Evolutionary conservation across 768 basidiomycete genomes (phyloP), one percentile per base, ranked within the genome.

Genomic region (Boletus sensibilis): DNA sequence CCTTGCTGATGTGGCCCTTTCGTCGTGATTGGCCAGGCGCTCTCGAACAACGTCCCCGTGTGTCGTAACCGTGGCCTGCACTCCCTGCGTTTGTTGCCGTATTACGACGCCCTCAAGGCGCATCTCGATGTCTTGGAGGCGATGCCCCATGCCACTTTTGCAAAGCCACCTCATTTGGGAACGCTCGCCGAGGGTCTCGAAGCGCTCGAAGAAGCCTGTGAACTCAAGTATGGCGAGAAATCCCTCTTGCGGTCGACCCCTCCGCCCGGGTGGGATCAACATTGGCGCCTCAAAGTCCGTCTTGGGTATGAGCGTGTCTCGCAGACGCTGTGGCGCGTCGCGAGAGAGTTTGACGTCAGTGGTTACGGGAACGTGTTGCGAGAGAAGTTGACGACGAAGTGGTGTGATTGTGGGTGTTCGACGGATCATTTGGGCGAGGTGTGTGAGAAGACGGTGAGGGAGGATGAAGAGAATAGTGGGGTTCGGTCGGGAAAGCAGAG

Each of bases 351-450:
- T 57, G 85, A 88, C 62, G 83, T 87, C 3, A 78, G 83, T 29
- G 88, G 88, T 12, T 90, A 88, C 60, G 88, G 88, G 0, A 74
- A 77, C 35, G 82, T 88, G 14, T 73, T 90, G 33, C 75, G 86
- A 29, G 88, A 90, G 60, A 90, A 90, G 70, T 69, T 90, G 50
- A 85, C 83, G 13, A 79, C 77, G 5, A 89, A 88, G 62, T 90
- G 88, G 88, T 90, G 88, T 65, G 87, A 88, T 56, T 90, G 88
- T 70, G 88, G 88, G 1, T 90, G 88, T 66, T 88, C 87, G 46
- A 88, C 88, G 27, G 88, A 88, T 66, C 87, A 89, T 64, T 74
- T 90, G 13, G 84, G 86, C 1, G 87, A 89, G 67, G 88, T 90
- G 16, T 89, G 88, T 59, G 88, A 89, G 73, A 78, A 78, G 54